Evolutionary conservation across 139 green algal genomes (phyloP), one percentile per base, ranked within the genome.

Genomic region (Micractinium conductrix): DNA sequence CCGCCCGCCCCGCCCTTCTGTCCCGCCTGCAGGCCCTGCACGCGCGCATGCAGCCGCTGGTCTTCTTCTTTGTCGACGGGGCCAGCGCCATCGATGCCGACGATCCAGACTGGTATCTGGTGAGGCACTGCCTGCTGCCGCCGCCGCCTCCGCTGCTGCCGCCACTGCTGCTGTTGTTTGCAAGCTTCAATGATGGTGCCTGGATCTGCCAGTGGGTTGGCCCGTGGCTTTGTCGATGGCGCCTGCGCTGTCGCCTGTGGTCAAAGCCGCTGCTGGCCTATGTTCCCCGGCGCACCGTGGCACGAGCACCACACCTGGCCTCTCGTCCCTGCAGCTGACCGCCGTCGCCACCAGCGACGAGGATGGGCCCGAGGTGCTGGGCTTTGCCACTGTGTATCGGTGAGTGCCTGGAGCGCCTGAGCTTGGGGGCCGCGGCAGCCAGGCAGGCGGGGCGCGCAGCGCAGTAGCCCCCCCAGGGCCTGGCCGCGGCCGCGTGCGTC

Each of bases 1-100:
- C 60, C 37, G 30, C 63, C 10, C 12, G n/a, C n/a, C n/a, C n/a
- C n/a, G 10, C 42, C 70, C 22, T 9, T 53, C 42, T 38, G 42
- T 48, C 22, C 22, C 8, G 45, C 28, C 60, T 8, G 73, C 89
- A 95, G 92, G 93, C 88, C 7, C 85, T 97, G 69, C 96, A 98
- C 84, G 84, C 60, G 9, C 87, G 94, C 30, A 33, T 97, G 80
- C 87, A 98, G 90, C 91, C 94, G 38, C 88, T 98, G 75, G 90
- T 97, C 58, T 82, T 96, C 17, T 97, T 98, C 84, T 97, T 94
- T 63, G 93, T 98, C 35, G 96, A 98, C 78, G 95, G 88, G 35
- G 93, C 93, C 22, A 91, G 74, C 38, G 71, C 88, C 80, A 96
- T 98, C 33, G 94, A 98, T 30, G 3, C 19, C 0, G 82, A 84